Evolutionary conservation across 2,329 filamentous ascomycete genomes (phyloP).

Genomic region (Alternaria sp.): DNA sequence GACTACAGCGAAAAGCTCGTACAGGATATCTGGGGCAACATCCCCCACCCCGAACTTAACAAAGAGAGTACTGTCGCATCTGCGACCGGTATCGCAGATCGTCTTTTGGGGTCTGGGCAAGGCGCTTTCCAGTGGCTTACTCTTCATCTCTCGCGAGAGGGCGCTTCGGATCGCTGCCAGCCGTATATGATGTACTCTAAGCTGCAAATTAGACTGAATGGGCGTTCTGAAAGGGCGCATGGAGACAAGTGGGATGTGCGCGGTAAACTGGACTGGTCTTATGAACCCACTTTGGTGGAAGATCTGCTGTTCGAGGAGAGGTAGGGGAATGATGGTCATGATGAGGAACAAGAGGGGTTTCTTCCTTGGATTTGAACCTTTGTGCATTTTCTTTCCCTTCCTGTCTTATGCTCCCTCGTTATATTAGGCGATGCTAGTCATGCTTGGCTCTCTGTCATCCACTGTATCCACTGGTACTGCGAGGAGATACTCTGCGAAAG

Average conservation of each 20-base stretch:
- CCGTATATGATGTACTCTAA: background rate
- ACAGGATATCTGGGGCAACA: background rate
- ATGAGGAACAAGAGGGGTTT: fast-evolving
- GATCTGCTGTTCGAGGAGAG: background rate
- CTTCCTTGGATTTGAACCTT: background rate
- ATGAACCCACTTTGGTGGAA: background rate
- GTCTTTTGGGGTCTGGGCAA: background rate
- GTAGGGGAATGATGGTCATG: background rate
- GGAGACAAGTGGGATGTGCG: background rate
- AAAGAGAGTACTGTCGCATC: background rate
- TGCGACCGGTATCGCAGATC: background rate
- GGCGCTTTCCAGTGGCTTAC: background rate
- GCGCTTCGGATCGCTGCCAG: background rate
- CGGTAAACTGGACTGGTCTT: background rate
- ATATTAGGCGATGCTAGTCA: background rate
- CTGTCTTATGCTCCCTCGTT: background rate
- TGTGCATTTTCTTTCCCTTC: background rate
- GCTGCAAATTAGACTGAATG: background rate
- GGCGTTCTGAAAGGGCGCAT: background rate
- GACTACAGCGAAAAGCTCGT: background rate
- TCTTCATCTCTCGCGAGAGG: background rate
- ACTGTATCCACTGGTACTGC: too few species aligned
- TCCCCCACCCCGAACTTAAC: background rate
- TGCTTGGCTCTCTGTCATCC: background rate
- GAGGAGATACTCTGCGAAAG: too few species aligned